Conservation (phyloP, 2,329 filamentous ascomycete species). For the Calonectria pseudoreteaudii region DNA sequence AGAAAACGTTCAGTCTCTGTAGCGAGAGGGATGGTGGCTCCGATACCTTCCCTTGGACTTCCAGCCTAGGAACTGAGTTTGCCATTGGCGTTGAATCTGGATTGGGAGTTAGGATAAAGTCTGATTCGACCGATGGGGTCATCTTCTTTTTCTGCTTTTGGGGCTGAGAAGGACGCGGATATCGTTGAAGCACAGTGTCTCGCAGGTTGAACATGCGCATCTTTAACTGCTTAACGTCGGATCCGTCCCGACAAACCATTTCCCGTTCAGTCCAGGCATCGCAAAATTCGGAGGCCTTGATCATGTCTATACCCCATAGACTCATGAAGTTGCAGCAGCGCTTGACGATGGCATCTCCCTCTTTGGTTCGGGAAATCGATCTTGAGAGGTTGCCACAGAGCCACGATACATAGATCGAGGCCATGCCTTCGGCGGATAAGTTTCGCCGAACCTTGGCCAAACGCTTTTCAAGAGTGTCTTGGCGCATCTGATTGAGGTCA, state of each 20-base stretch:
- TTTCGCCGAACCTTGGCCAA: conserved; percentile 18
- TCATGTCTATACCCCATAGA: background rate
- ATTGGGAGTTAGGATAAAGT: no score
- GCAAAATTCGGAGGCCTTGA: background rate
- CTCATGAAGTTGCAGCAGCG: background rate
- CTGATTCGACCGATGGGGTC: background rate
- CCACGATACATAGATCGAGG: conserved; percentile 44
- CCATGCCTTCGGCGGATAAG: conserved; percentile 30
- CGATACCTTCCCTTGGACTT: background rate
- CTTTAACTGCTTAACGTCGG: background rate
- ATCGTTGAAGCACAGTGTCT: background rate
- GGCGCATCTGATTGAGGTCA: conserved; percentile 41
- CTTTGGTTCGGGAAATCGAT: background rate
- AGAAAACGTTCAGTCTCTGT: conserved; percentile 3
- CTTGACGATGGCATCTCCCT: background rate
- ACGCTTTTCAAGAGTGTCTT: conserved; percentile 38
- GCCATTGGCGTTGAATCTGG: background rate
- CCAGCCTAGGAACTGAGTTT: no score
- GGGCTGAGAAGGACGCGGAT: background rate
- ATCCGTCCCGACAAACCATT: background rate
- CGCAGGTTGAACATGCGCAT: background rate
- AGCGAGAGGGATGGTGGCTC: background rate
- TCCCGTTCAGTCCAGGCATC: background rate
- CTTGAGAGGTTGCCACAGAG: conserved; percentile 33
- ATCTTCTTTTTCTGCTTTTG: background rate